phyloP scores from a whole-genome alignment of 1,284 basidiomycete species.

The Apiotrichum domesticum region DNA sequence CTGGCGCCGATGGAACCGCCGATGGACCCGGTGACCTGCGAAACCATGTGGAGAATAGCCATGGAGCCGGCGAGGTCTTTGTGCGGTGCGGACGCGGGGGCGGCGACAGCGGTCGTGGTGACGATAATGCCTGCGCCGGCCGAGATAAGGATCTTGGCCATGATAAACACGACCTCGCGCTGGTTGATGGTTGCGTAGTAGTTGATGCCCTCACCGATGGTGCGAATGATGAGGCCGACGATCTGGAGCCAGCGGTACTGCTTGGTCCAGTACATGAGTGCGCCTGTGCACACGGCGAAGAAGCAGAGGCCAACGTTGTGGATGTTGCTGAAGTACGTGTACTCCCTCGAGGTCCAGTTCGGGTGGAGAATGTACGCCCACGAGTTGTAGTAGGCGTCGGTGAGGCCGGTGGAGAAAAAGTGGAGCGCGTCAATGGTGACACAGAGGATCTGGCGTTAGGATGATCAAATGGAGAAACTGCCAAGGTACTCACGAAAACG shows the following conservation, averaged over 20 bases:
- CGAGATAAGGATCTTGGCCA: slow-evolving; percentile 21
- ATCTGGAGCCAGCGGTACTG: slow-evolving; percentile 42
- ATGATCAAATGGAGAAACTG: too few species aligned
- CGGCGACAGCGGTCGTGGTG: slow-evolving; percentile 33
- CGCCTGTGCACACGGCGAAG: slow-evolving; percentile 35
- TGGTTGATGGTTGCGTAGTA: slow-evolving; percentile 4
- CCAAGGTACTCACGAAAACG: slow-evolving; percentile 29
- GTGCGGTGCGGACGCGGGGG: slow-evolving; percentile 7
- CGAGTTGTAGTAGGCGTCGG: slow-evolving; percentile 32
- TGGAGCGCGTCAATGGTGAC: slow-evolving; percentile 37
- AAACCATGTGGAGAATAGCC: slow-evolving; percentile 5
- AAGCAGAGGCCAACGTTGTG: slow-evolving; percentile 28
- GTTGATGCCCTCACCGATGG: slow-evolving; percentile 14
- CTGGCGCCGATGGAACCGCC: neutral
- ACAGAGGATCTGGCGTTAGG: slow-evolving; percentile 10
- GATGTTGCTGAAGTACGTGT: slow-evolving; percentile 23
- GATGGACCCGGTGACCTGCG: slow-evolving; percentile 9
- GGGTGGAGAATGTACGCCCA: slow-evolving; percentile 31
- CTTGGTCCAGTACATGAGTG: slow-evolving; percentile 38
- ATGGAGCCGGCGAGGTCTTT: slow-evolving; percentile 6
- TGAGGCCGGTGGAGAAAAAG: slow-evolving; percentile 29
- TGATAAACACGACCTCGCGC: slow-evolving; percentile 31
- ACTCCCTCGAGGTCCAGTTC: slow-evolving; percentile 9
- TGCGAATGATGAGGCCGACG: slow-evolving; percentile 23
- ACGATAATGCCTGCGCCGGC: slow-evolving; percentile 24